These are phyloP conservation scores for Fusarium clavum DNA, from an alignment of 2,329 filamentous ascomycete species.

Conservation along the genomic window DNA sequence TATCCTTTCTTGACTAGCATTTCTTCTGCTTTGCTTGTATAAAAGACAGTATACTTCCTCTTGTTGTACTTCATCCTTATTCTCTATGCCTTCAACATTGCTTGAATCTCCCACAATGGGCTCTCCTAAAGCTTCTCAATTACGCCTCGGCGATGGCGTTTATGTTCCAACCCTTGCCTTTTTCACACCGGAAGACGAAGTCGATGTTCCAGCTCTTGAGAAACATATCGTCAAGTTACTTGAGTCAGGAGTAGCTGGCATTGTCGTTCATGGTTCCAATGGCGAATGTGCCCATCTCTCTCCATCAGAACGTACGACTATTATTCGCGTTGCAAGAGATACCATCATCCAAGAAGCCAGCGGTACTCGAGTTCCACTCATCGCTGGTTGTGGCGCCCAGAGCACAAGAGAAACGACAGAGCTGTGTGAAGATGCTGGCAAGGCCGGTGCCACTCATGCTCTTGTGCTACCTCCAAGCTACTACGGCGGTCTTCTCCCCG, in stretches of 20 bases:
- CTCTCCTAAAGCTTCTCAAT: constrained; percentile 42
- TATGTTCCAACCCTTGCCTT: constrained; percentile 55
- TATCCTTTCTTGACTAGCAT: constrained; percentile 16
- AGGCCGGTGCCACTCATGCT: constrained; percentile 79
- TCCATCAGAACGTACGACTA: constrained; percentile 74
- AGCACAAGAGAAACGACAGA: constrained; percentile 80
- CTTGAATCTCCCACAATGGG: constrained; percentile 42
- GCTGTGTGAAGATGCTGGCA: constrained; percentile 75
- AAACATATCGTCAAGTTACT: constrained; percentile 59
- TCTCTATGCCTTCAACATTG: constrained; percentile 44
- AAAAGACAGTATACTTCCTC: constrained; percentile 20
- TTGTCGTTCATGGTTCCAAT: constrained; percentile 85
- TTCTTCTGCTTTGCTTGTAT: constrained; percentile 19
- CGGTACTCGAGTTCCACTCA: constrained; percentile 57
- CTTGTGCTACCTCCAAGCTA: constrained; percentile 83
- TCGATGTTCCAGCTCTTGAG: constrained; percentile 50
- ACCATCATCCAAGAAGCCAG: constrained; percentile 44
- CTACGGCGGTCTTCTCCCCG: constrained; percentile 76
- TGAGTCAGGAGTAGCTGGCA: constrained; percentile 76
- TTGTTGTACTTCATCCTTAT: not conserved
- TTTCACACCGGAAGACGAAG: constrained; percentile 51
- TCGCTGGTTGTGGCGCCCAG: constrained; percentile 81
- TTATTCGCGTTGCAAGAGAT: constrained; percentile 68
- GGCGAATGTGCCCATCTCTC: constrained; percentile 85
- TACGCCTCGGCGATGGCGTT: constrained; percentile 49